Evolutionary conservation across 139 green algal species (phyloP).

Genomic region (Micromonas commoda): DNA sequence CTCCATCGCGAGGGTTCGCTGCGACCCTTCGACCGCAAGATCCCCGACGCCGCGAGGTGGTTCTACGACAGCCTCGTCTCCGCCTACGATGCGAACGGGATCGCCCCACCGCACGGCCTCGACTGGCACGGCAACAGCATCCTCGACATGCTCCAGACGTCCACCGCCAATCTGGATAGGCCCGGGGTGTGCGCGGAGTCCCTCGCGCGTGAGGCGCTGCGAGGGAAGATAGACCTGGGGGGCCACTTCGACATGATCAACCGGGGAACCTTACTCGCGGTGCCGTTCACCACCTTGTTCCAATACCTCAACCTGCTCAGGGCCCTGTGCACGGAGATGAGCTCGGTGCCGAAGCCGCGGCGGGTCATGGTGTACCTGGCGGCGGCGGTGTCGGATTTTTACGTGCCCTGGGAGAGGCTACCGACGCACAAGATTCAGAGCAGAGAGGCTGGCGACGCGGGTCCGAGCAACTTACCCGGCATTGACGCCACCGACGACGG

Average conservation of each 20-base stretch:
- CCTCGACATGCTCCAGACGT: background rate
- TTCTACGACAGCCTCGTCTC: background rate
- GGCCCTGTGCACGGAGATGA: constrained; percentile 45
- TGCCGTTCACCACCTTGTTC: constrained; percentile 89
- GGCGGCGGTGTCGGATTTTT: constrained; percentile 97
- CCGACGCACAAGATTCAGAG: constrained; percentile 97
- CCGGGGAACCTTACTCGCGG: constrained; percentile 48
- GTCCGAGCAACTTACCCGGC: too few species aligned
- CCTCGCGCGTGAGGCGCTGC: background rate
- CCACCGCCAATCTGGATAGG: background rate
- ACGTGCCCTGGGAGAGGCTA: constrained; percentile 77
- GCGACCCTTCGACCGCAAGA: background rate
- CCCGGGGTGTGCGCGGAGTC: too few species aligned
- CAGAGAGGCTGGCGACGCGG: constrained; percentile 3
- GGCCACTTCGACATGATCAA: constrained; percentile 7
- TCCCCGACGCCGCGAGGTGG: background rate
- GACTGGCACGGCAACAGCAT: too few species aligned
- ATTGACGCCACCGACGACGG: background rate
- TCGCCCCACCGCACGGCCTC: too few species aligned
- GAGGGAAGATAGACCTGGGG: constrained; percentile 15
- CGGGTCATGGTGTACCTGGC: constrained; percentile 85
- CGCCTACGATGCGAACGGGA: too few species aligned
- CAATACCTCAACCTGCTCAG: constrained; percentile 80
- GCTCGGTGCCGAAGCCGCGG: constrained; percentile 40
- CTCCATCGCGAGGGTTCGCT: constrained; percentile 53